Evolutionary conservation across 805 yeast genomes (phyloP).

Genomic region (Cyberlindnera saturnus): DNA sequence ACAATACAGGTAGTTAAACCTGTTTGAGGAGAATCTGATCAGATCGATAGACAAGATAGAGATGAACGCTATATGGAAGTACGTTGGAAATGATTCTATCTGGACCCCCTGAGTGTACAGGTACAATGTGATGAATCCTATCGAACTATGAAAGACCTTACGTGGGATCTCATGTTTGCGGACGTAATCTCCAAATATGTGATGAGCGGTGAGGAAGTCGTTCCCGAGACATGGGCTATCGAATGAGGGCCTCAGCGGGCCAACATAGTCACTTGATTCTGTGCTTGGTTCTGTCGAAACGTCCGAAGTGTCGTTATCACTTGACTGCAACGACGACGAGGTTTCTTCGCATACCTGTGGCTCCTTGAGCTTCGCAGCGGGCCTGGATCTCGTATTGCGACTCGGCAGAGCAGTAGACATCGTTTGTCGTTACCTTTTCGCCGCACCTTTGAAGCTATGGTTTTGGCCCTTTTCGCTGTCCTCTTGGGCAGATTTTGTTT

Average conservation of each 20-base stretch:
- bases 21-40: conserved; percentile 53
- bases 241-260: conserved; percentile 4
- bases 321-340: neutral
- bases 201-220: conserved; percentile 32
- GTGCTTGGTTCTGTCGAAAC: conserved; percentile 2
- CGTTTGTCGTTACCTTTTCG: no score
- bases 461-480: no score
- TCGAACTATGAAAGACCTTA: conserved; percentile 81
- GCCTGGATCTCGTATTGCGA: conserved; percentile 3
- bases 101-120: conserved; percentile 60
- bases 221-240: conserved; percentile 13
- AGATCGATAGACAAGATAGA: conserved; percentile 58
- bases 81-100: conserved; percentile 50
- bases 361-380: neutral
- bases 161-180: conserved; percentile 86
- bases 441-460: no score
- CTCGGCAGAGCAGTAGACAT: conserved; percentile 1
- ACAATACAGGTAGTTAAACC: conserved; percentile 65
- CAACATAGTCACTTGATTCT: conserved; percentile 13
- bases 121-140: conserved; percentile 75
- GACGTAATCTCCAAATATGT: conserved; percentile 44
- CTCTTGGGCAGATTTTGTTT: no score
- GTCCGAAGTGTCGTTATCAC: neutral
- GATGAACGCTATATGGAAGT: conserved; percentile 49
- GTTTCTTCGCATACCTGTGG: neutral